Conservation (phyloP, 306 rosid species). For the Begonia peltatifolia region DNA sequence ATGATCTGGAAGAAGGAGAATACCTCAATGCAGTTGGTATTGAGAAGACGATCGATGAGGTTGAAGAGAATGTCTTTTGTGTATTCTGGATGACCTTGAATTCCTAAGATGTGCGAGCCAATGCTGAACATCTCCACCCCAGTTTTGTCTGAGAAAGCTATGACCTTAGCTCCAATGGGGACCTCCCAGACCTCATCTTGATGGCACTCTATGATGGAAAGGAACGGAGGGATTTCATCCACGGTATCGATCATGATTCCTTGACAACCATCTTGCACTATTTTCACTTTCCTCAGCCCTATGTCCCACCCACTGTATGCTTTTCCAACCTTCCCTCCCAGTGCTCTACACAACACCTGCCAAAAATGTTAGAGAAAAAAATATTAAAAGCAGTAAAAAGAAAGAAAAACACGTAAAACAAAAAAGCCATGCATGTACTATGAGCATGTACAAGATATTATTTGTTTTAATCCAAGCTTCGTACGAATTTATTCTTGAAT, state of each 20-base stretch:
- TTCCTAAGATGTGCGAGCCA: constrained; percentile 42
- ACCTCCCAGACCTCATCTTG: constrained; percentile 61
- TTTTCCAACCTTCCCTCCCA: constrained; percentile 57
- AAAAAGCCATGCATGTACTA: too few relatives aligned
- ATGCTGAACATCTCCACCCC: constrained; percentile 55
- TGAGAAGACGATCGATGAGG: constrained; percentile 41
- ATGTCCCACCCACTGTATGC: constrained; percentile 54
- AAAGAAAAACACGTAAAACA: too few relatives aligned
- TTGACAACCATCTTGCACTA: constrained; percentile 18
- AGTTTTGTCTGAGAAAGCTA: constrained; percentile 49
- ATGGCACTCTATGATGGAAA: constrained; percentile 43
- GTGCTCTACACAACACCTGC: constrained; percentile 55
- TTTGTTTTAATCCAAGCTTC: too few relatives aligned
- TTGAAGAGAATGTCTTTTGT: constrained; percentile 36
- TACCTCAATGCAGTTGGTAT: constrained; percentile 35
- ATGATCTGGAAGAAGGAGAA: too few relatives aligned
- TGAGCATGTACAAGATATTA: too few relatives aligned
- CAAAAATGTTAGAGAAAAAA: background rate
- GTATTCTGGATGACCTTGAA: constrained; percentile 72
- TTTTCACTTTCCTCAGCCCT: constrained; percentile 35
- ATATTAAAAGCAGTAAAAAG: too few relatives aligned
- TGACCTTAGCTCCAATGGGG: constrained; percentile 44
- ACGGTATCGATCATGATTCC: constrained; percentile 9
- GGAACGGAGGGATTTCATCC: constrained; percentile 22
- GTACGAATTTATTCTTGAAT: too few relatives aligned